phyloP scores from a whole-genome alignment of 169 alveolate genomes.

The Pseudocohnilembus persalinus region DNA sequence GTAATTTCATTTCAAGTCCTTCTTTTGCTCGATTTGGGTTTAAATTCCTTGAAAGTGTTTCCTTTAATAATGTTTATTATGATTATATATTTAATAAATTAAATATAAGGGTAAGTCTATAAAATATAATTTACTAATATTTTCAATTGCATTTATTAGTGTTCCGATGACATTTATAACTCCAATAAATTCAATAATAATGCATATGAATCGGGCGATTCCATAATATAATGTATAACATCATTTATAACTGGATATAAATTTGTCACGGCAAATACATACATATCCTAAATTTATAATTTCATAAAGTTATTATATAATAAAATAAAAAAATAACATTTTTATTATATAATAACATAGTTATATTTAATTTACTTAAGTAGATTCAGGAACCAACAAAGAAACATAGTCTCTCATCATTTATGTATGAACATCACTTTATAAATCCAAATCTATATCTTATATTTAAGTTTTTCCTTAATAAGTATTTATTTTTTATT shows the following conservation, averaged over 20 bases:
- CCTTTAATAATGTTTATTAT: background rate
- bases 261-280: slow-evolving; percentile 59
- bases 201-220: slow-evolving; percentile 41
- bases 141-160: slow-evolving; percentile 45
- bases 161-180: slow-evolving; percentile 51
- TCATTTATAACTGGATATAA: slow-evolving; percentile 60
- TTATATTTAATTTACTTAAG: background rate
- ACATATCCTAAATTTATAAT: slow-evolving; percentile 62
- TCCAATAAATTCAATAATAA: slow-evolving; percentile 49
- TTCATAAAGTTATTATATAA: too few species aligned
- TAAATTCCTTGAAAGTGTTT: slow-evolving; percentile 48
- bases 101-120: background rate
- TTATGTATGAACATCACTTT: background rate
- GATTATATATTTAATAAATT: too few species aligned
- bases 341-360: too few species aligned
- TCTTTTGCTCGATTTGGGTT: slow-evolving; percentile 62
- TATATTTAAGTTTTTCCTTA: background rate
- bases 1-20: slow-evolving; percentile 45
- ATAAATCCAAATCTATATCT: background rate
- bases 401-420: slow-evolving; percentile 27
- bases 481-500: too few species aligned
- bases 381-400: slow-evolving; percentile 6
- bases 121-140: slow-evolving; percentile 22
- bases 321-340: too few species aligned
- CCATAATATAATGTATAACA: slow-evolving; percentile 51